Evolutionary conservation across 2,329 filamentous ascomycete genomes (phyloP), one percentile per base, ranked within the genome.

Genomic region (Laburnicola sp.): DNA sequence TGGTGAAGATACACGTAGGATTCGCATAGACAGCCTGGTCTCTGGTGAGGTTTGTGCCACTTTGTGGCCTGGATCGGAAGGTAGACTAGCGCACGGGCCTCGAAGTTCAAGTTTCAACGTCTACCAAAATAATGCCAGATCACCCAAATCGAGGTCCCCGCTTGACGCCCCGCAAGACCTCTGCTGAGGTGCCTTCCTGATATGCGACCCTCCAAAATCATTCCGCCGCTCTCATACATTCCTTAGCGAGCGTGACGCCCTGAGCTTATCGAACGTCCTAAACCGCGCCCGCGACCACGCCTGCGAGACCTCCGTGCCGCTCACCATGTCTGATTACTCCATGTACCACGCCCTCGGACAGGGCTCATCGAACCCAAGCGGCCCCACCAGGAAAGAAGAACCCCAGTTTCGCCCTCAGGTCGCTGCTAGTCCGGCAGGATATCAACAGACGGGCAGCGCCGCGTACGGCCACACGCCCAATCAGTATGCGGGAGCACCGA

Each of bases 391-490:
- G 31, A 63, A 65, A 50, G 61, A 70, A 43, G 65, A 72, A 41
- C 58, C 61, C 37, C 62, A 67, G 50, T 72, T 70, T 52, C 70
- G 73, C 9, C 74, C 74, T 25, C 71, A 71, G 40, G 73, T 78
- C 47, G 76, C 75, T 42, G 70, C 76, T 25, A 72, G 73, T 52
- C 75, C 76, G 21, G 62, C 66, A 31, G 75, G 74, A 42, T 78
- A 78, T 55, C 72, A 76, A 37, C 76, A 78, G 59, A 59, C 63
- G 22, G 73, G 73, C 49, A 69, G 68, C 52, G 50, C 66, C 6
- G 60, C 63, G 8, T 62, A 65, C 41, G 60, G 59, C 39, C 60
- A 63, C 39, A 51, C 62, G 39, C 61, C 68, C 38, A 67, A 66
- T 40, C 68, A 73, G 56, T 68, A 71, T 50, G 39, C 58, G n/a